Evolutionary conservation across 306 rosid genomes (phyloP).

Genomic region (Fagus sylvatica): DNA sequence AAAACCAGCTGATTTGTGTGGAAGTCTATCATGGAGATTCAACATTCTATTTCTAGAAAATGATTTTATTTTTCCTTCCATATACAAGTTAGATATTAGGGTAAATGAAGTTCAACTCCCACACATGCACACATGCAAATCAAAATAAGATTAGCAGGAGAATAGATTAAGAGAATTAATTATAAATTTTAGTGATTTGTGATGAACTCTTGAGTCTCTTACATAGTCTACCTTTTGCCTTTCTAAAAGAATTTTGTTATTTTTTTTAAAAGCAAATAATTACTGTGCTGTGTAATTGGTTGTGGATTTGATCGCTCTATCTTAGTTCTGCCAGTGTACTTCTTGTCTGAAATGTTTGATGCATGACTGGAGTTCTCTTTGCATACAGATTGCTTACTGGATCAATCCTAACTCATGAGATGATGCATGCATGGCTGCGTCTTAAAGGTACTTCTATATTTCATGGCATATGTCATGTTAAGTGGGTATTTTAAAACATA

Average conservation of each 20-base stretch:
- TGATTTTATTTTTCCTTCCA: background rate
- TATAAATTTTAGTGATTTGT: background rate
- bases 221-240: background rate
- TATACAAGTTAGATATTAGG: background rate
- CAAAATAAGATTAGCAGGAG: background rate
- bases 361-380: slow-evolving; percentile 10
- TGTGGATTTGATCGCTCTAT: background rate
- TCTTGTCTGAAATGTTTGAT: background rate
- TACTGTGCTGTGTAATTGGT: background rate
- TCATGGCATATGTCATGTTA: slow-evolving; percentile 4
- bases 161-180: background rate
- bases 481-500: background rate
- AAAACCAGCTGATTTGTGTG: background rate
- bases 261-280: background rate
- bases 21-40: background rate
- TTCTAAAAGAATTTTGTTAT: background rate
- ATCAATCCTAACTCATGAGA: slow-evolving; percentile 93
- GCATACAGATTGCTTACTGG: slow-evolving; percentile 82
- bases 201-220: background rate
- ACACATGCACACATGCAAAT: background rate
- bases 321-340: background rate
- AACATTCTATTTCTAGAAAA: background rate
- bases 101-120: background rate
- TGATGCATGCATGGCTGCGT: slow-evolving; percentile 99
- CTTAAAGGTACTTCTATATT: slow-evolving; percentile 58